Base-by-base conservation (phyloP, 192 early-diverging fungal species). In the Umbelopsis sp. region DNA sequence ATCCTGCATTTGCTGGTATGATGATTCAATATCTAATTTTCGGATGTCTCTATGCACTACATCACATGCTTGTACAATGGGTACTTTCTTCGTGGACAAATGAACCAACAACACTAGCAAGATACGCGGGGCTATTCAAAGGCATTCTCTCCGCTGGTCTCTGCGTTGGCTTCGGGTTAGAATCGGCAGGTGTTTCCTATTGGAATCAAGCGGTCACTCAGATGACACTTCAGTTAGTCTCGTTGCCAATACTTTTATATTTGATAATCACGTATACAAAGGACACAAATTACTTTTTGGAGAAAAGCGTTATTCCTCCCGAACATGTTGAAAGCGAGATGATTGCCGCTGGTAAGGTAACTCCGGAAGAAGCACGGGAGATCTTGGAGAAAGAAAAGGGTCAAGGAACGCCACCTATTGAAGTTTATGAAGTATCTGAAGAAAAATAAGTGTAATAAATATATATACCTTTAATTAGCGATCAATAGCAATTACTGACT, bases 31-130 rank as follows among this genome's bases (percentile, higher is more conserved):
- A 54, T 29, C 52, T 54, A 21, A 54, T 54, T 29, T 54, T 54
- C 52, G 52, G 52, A 29, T 54, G 52, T 29, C 26, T 54, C 21
- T 54, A 54, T 29, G 52, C 52, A 21, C 52, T 54, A 29, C 52
- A 54, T 54, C 52, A 54, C 52, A 54, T 54, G 52, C 52, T 54
- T 29, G 52, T 54, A 25, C 52, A 54, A 54, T 54, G 52, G 52
- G 52, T 54, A 21, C n/a, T 54, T 29, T 54, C 52, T 25, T 54
- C 52, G n/a, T 54, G 52, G 52, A 54, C 52, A 54, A 54, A 54
- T 29, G 52, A 54, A 25, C 52, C 52, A 29, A 29, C 26, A 25
- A 6, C 6, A 29, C 26, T 54, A 7, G 52, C 52, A 21, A 21
- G 52, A 25, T 54, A 54, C 26, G 52, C 52, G n/a, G 52, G 52